Percentiles rank a stretch among this genome's conserved stretches.
phyloP scores from a whole-genome alignment of 2,329 filamentous ascomycete species.

The Cadophora sp. region DNA sequence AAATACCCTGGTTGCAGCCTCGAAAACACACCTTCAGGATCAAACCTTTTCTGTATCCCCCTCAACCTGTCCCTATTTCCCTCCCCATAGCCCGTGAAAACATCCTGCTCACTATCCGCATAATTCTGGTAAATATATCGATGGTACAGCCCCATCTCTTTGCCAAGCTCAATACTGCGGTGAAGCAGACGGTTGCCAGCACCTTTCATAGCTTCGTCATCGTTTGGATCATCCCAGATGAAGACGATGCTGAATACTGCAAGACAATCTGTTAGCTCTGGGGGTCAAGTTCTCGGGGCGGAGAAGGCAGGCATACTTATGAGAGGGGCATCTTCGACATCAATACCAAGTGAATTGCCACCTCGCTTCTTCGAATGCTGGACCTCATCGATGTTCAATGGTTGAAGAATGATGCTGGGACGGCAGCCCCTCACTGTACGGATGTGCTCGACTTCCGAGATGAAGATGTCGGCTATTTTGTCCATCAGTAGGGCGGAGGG shows the following conservation, averaged over 20 bases:
- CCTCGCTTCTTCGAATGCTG: slow-evolving; percentile 14
- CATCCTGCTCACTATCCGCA: slow-evolving; percentile 24
- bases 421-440: slow-evolving; percentile 1
- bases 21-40: slow-evolving; percentile 22
- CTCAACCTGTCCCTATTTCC: slow-evolving; percentile 22
- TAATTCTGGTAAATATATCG: slow-evolving; percentile 29
- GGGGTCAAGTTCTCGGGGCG: no score
- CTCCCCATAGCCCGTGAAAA: slow-evolving; percentile 23
- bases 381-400: slow-evolving; percentile 15
- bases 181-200: slow-evolving; percentile 4
- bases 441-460: slow-evolving; percentile 10
- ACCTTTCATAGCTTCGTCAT: slow-evolving; percentile 10
- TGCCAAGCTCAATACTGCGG: not conserved
- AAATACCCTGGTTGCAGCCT: slow-evolving; percentile 22
- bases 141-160: slow-evolving; percentile 20
- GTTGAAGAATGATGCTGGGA: slow-evolving; percentile 7
- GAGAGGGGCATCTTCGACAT: slow-evolving; percentile 11
- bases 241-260: slow-evolving; percentile 18
- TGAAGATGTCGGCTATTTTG: slow-evolving; percentile 14
- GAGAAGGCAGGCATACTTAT: slow-evolving; percentile 4
- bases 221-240: slow-evolving; percentile 12
- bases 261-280: not conserved
- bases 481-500: slow-evolving; percentile 3
- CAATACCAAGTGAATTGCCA: slow-evolving; percentile 20
- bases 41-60: slow-evolving; percentile 24